A percentile compares a stretch with the other conserved stretches of the same genome.
phyloP scores from a whole-genome alignment of 2,329 filamentous ascomycete genomes.

The Fusarium tuaranense region DNA sequence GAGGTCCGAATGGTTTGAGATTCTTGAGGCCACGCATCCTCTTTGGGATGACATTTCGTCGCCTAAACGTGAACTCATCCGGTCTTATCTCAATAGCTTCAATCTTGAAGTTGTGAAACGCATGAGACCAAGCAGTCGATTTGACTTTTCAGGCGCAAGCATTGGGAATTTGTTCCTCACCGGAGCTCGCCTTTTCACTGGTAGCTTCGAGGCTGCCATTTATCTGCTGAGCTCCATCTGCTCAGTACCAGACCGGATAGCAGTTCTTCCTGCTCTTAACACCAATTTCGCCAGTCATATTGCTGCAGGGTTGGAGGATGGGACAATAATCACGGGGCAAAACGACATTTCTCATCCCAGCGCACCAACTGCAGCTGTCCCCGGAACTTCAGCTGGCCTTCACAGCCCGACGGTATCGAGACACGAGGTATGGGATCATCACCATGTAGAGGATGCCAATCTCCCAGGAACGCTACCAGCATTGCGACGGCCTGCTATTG shows the following conservation, averaged over 20 bases:
- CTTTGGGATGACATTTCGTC: conserved; percentile 80
- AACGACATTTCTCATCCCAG: conserved; percentile 92
- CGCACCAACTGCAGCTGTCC: conserved; percentile 64
- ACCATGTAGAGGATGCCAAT: conserved; percentile 82
- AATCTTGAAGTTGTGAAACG: conserved; percentile 85
- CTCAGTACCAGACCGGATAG: conserved; percentile 79
- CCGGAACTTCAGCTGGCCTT: conserved; percentile 43
- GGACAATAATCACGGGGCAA: conserved; percentile 85
- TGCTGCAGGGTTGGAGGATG: conserved; percentile 82
- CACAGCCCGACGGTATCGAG: conserved; percentile 51
- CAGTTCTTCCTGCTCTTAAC: conserved; percentile 90
- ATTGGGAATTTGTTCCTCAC: conserved; percentile 86
- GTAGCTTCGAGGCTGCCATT: conserved; percentile 91
- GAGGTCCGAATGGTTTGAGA: conserved; percentile 84
- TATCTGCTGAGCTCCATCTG: conserved; percentile 91
- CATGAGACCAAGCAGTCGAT: conserved; percentile 76
- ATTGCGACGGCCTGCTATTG: conserved; percentile 83
- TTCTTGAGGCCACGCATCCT: conserved; percentile 83
- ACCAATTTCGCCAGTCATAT: conserved; percentile 97
- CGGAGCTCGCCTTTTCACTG: conserved; percentile 89
- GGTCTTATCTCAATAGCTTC: conserved; percentile 80
- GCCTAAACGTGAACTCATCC: conserved; percentile 80
- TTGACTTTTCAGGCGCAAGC: conserved; percentile 81
- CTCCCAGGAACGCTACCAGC: conserved; percentile 84
- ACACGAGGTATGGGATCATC: conserved; percentile 66